Base-by-base conservation (phyloP, 2,329 filamentous ascomycete species). In the Calonectria honghensis region DNA sequence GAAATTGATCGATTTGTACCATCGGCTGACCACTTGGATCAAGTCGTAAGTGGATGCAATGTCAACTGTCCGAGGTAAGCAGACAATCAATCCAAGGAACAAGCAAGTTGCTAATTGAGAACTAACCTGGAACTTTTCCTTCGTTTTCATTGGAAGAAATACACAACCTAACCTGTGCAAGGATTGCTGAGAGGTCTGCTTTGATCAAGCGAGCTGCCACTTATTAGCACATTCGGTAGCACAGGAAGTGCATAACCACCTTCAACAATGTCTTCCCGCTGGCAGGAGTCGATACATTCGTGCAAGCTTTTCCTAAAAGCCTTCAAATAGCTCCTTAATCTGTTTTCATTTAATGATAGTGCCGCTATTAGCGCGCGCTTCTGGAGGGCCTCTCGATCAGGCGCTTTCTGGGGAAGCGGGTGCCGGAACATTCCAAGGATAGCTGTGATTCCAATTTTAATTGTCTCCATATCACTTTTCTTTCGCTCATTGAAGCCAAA, bases 401-500 rank as follows among this genome's bases (percentile, higher is more conserved):
- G 11, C 18, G 18, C 16, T 31, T 13, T 10, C 11, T 20, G 14
- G 1, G 69, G 39, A 27, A 66, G 39, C 11, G 69, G 61, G 7
- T 20, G 27, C 1, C 31, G 69, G 24, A 72, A 45, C 48, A 72
- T 50, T n/a, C 9, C 14, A 4, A 72, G 69, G 37, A 72, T 72
- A 4, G 14, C 10, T 9, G 51, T 59, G 14, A 72, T 72, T 20
- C 16, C 31, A 10, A 2, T 14, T 48, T 27, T 63, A 11, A 50
- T 48, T 1, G 10, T 4, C 6, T 31, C 18, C n/a, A 66, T n/a
- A 7, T 14, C n/a, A 7, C 6, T 16, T 10, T 9, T 6, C 7
- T 10, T 68, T 24, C 14, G 54, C 31, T 45, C 24, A 29, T 73
- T 73, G 31, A 63, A 73, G 16, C 54, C 54, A 14, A 73, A 68